These are phyloP conservation scores for Pisolithus marmoratus DNA, from an alignment of 768 basidiomycete genomes.

Conservation along the genomic window DNA sequence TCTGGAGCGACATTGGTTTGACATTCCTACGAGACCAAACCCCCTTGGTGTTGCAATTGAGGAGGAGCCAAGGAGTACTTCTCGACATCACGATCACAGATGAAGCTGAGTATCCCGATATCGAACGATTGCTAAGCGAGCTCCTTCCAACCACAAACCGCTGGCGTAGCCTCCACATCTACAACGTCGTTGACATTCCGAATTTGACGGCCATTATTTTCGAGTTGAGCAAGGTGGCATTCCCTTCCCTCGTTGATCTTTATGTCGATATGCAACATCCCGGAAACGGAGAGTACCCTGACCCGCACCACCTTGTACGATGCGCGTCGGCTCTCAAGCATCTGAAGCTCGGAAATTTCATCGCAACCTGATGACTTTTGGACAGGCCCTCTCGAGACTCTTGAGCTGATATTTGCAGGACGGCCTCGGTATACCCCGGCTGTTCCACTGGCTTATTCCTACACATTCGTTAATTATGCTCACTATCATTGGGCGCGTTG, in stretches of 20 bases:
- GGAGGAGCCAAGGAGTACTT: background rate
- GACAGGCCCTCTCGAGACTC: background rate
- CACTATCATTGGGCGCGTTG: background rate
- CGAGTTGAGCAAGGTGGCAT: background rate
- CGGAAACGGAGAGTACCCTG: background rate
- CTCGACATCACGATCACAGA: background rate
- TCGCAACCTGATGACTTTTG: background rate
- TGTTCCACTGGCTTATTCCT: background rate
- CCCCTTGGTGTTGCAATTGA: background rate
- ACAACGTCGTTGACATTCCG: background rate
- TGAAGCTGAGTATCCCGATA: no score
- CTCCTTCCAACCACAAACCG: background rate
- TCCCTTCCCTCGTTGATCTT: background rate
- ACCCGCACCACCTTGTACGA: background rate
- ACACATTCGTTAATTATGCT: background rate
- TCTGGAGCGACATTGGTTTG: background rate
- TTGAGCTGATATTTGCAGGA: background rate
- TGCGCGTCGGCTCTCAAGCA: background rate
- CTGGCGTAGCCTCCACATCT: background rate
- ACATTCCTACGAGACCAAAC: background rate
- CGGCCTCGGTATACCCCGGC: background rate
- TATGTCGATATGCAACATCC: background rate
- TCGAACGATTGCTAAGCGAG: background rate
- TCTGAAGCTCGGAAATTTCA: background rate
- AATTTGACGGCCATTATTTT: background rate